These are phyloP conservation scores for Diospyros lotus DNA, from an alignment of 148 eudicot species.

Conservation along the genomic window DNA sequence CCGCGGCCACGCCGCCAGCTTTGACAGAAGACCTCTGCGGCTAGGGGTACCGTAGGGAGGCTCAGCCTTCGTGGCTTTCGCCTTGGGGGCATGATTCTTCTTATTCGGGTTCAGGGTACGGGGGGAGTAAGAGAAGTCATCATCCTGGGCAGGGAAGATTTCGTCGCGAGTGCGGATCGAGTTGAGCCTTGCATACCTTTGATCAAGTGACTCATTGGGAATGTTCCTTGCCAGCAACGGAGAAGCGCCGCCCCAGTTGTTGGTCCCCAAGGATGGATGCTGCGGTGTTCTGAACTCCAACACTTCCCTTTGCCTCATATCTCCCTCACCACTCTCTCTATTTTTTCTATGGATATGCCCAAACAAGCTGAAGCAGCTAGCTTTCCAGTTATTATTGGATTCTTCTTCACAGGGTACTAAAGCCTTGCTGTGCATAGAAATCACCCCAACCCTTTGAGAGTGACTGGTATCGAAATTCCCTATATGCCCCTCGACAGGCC, in stretches of 20 bases:
- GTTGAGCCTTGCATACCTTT: slow-evolving; percentile 33
- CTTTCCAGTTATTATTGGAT: no score
- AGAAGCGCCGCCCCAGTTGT: slow-evolving; percentile 46
- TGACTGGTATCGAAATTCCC: no score
- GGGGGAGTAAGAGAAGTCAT: slow-evolving; percentile 10
- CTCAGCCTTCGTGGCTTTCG: no score
- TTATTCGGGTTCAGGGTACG: neutral
- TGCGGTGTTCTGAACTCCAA: slow-evolving; percentile 41
- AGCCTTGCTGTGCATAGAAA: no score
- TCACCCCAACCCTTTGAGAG: no score
- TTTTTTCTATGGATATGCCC: neutral
- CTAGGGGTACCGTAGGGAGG: neutral
- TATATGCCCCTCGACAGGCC: no score
- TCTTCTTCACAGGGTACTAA: no score
- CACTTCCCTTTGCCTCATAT: slow-evolving; percentile 24
- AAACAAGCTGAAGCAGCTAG: no score
- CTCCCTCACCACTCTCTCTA: neutral
- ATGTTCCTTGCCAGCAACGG: slow-evolving; percentile 35
- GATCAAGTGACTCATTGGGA: slow-evolving; percentile 36
- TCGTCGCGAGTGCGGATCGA: slow-evolving; percentile 23
- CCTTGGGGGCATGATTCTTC: neutral
- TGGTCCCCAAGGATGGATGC: slow-evolving; percentile 34
- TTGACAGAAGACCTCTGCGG: slow-evolving; percentile 16
- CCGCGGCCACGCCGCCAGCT: slow-evolving; percentile 15
- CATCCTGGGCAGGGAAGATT: slow-evolving; percentile 17